Base-by-base conservation (phyloP, 352 stramenopile species). In the Phytophthora ohioensis region DNA sequence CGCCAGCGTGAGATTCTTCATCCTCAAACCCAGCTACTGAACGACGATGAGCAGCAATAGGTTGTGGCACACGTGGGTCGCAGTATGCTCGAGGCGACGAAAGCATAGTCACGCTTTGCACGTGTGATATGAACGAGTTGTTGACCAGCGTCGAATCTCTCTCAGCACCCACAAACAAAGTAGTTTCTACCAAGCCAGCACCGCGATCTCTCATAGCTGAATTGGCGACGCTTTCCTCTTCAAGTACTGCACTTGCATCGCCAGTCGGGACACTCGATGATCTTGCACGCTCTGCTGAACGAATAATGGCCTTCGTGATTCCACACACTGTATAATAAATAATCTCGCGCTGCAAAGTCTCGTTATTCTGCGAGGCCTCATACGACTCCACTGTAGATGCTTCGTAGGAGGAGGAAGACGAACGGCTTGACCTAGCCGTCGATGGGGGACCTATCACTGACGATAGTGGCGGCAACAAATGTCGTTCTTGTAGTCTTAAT, bases 301-400 rank as follows among this genome's bases (percentile, higher is more conserved):
- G 81, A 45, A 90, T 75, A 43, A 93, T 91, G 43, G 83, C 73
- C 65, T 93, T 93, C 17, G 83, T 91, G 65, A 93, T 91, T 30
- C 85, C 85, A 74, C 82, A 90, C 3, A 93, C 83, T 2, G 85
- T 93, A 73, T 91, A 93, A 75, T 91, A 93, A 69, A 93, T 91
- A 78, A 93, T 91, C 60, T 93, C 85, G n/a, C 82, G 83, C 54
- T 91, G 83, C 36, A 93, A 73, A 9, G 83, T 91, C 72, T 91
- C 83, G 59, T 90, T 88, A 55, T 87, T 91, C 61, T 90, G 83
- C 27, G 83, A 88, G 13, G 74, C 73, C 67, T 82, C 84, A 41
- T 78, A 76, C 31, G 71, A 79, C 8, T 63, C 64, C 21, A 75
- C 34, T 1, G 73, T 73, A 7, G 70, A 81, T 4, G 52, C 64